Base-by-base conservation (phyloP, 805 yeast species). In the Cyberlindnera americana region DNA sequence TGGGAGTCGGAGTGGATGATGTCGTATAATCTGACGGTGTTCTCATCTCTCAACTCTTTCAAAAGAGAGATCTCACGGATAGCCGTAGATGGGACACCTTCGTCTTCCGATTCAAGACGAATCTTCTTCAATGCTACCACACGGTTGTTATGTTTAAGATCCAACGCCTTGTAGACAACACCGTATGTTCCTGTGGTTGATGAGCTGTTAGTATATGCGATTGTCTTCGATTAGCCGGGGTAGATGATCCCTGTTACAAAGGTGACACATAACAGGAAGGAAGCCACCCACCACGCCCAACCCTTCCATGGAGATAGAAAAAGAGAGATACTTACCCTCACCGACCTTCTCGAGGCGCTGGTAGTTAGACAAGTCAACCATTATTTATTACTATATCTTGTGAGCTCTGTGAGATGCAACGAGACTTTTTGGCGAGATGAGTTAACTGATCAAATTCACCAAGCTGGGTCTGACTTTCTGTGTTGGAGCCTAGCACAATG, bases 61-160 rank as follows among this genome's bases (percentile, higher is more conserved):
- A 93, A 73, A 32, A 93, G 71, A 2, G 98, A 91, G 52, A 93
- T 93, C 60, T 93, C 99, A 54, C 99, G 75, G 43, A 93, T 93
- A 6, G 99, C 97, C 0, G 99, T 93, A 2, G 97, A 88, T 2
- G 99, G 99, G 17, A 95, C 97, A 15, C 99, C 99, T 62, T 93
- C 99, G 61, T 88, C 95, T 62, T 93, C 99, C 16, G 95, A 86
- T 61, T 93, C 99, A 38, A 93, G 68, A 42, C 97, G 78, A 61
- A 93, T 95, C 66, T 93, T 95, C 64, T 93, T 93, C 52, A 93
- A 69, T 0, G 99, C 99, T 25, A 93, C 98, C 33, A 89, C 78
- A 13, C 96, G 76, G 66, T 91, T 91, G 51, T 89, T 85, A 60
- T 91, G 88, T 50, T 78, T 81, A 32, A 81, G 78, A 59, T 91